Conservation (phyloP, 805 yeast species). For the Yamadazyma sp. region DNA sequence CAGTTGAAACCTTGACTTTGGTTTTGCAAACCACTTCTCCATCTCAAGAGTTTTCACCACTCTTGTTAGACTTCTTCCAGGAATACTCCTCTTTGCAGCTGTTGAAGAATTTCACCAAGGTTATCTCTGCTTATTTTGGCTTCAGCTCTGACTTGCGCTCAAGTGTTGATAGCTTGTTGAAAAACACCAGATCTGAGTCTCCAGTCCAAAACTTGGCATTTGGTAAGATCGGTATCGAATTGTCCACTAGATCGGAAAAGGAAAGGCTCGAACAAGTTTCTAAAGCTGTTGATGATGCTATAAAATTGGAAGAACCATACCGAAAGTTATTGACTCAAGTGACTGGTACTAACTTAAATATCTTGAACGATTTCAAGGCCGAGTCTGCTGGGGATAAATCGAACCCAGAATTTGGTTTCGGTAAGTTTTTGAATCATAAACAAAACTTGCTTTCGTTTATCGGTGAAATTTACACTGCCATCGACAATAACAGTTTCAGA, state of each 20-base stretch:
- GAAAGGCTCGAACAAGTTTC: conserved; percentile 20
- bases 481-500: conserved; percentile 44
- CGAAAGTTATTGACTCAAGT: conserved; percentile 71
- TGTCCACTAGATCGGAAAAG: conserved; percentile 29
- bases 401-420: conserved; percentile 87
- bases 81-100: conserved; percentile 48
- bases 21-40: conserved; percentile 55
- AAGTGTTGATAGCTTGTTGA: conserved; percentile 35
- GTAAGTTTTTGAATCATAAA: conserved; percentile 61
- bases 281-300: conserved; percentile 47
- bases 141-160: conserved; percentile 45
- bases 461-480: conserved; percentile 44
- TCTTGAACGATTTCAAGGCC: conserved; percentile 59
- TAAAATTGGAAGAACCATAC: conserved; percentile 70
- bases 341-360: conserved; percentile 34
- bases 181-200: conserved; percentile 48
- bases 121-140: conserved; percentile 58
- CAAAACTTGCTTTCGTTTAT: conserved; percentile 50
- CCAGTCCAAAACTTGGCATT: conserved; percentile 66
- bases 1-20: conserved; percentile 56
- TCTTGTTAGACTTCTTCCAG: conserved; percentile 73
- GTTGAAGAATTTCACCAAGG: conserved; percentile 48
- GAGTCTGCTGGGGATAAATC: conserved; percentile 43
- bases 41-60: conserved; percentile 54
- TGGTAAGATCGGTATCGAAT: conserved; percentile 44